phyloP scores from a whole-genome alignment of 345 rosid genomes.

The Passiflora organensis region DNA sequence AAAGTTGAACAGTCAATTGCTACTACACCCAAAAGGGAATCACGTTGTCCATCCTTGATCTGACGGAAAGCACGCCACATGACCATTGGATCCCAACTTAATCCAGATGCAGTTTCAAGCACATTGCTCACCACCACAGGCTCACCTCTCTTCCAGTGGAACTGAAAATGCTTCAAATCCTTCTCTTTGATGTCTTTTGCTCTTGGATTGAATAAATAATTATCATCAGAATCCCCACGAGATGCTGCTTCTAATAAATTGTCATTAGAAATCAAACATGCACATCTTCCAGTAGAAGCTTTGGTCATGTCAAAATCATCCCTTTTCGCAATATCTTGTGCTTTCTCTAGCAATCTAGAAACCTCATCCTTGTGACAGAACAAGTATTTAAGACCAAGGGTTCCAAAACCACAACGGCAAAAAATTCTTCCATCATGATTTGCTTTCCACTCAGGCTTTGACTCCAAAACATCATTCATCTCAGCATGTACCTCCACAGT shows the following conservation, averaged over 20 bases:
- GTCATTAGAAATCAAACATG: conserved; percentile 37
- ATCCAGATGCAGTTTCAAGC: conserved; percentile 48
- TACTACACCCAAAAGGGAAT: conserved; percentile 33
- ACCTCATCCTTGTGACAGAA: conserved; percentile 29
- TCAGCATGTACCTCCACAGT: not conserved
- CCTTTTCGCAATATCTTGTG: conserved; percentile 17
- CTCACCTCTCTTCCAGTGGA: conserved; percentile 69
- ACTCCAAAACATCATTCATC: not conserved
- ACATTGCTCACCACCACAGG: conserved; percentile 58
- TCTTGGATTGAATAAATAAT: conserved; percentile 49
- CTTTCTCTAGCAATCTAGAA: conserved; percentile 34
- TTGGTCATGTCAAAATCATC: conserved; percentile 1
- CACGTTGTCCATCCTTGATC: conserved; percentile 28
- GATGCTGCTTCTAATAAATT: conserved; percentile 48
- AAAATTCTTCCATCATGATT: conserved; percentile 44
- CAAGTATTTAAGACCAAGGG: conserved; percentile 35
- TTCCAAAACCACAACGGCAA: conserved; percentile 40
- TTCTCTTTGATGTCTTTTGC: conserved; percentile 31
- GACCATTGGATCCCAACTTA: conserved; percentile 87
- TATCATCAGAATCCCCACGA: conserved; percentile 40
- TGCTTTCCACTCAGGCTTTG: conserved; percentile 38
- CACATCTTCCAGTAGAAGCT: conserved; percentile 21
- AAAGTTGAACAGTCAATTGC: conserved; percentile 61
- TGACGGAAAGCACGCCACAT: conserved; percentile 74
- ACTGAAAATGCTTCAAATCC: conserved; percentile 59